Base-by-base conservation (phyloP, 257 asterid species). In the Verbascum thapsus region DNA sequence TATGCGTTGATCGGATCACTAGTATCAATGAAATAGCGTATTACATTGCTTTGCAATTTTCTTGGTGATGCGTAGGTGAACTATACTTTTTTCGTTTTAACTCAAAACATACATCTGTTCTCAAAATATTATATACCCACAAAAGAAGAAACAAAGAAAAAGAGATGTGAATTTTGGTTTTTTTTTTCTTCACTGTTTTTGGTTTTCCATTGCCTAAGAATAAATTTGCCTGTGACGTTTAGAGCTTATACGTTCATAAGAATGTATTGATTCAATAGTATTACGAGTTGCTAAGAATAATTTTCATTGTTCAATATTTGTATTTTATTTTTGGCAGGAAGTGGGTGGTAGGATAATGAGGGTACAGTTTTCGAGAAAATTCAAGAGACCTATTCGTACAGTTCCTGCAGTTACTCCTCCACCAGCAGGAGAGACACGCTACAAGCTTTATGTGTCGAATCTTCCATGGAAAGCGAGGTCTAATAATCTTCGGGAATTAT, bases 391-490 rank as follows among this genome's bases (percentile, higher is more conserved):
- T 41, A 15, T 72, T n/a, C 78, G 74, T 44, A 18, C 77, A 20
- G 69, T 66, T 68, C 72, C 88, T 18, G 44, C 16, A n/a, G 56
- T 22, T 40, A 70, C 81, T 60, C 71, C 86, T 20, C 68, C 39
- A n/a, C n/a, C n/a, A n/a, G n/a, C n/a, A 4, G 75, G 77, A 64
- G 86, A 86, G 67, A 68, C 84, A 1, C 79, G 78, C 42, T 78
- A 88, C 67, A 76, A 69, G 65, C 77, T 91, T 45, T 88, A 86
- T 48, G 87, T 82, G 17, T 88, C 95, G 10, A 91, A 91, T 76
- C 96, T 91, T 61, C 82, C 87, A 15, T 88, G 98, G 98, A 88
- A 91, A 81, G 91, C 69, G 78, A 86, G 98, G 78, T 84, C 96
- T 37, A 85, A 54, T 57, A 61, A 78, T 71, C 95, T 91, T 40